Conservation (phyloP, 345 rosid species). For the Eucalyptus pauciflora region DNA sequence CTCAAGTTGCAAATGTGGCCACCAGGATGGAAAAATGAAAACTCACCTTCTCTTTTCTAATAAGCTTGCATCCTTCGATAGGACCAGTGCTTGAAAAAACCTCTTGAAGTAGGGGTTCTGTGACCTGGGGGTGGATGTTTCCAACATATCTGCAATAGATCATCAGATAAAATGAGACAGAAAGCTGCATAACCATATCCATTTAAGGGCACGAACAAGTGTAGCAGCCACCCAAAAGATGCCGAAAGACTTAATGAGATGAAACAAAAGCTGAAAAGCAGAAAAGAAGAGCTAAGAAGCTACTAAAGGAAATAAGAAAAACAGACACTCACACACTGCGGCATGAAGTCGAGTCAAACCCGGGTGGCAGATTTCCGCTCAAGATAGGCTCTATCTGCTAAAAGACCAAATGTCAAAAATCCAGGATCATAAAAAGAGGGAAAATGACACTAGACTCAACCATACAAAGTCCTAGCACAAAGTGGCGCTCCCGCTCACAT, state of each 20-base stretch:
- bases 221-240: neutral
- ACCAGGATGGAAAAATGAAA: neutral
- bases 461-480: neutral
- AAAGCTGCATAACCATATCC: neutral
- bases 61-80: conserved; percentile 66
- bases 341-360: conserved; percentile 69
- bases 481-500: neutral
- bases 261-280: neutral
- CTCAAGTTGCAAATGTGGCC: neutral
- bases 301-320: neutral
- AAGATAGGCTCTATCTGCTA: conserved; percentile 74
- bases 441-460: neutral
- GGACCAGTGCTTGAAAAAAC: conserved; percentile 60
- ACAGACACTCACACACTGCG: conserved; percentile 75
- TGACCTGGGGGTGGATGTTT: conserved; percentile 62
- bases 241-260: neutral
- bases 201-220: neutral
- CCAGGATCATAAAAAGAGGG: neutral
- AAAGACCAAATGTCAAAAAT: conserved; percentile 13
- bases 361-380: conserved; percentile 84
- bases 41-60: conserved; percentile 61
- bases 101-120: conserved; percentile 54
- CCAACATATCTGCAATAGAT: conserved; percentile 46
- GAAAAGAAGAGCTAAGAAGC: conserved; percentile 1
- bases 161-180: neutral